These are phyloP conservation scores for Scenedesmus sp. DNA, from an alignment of 163 green algal species.

Conservation along the genomic window DNA sequence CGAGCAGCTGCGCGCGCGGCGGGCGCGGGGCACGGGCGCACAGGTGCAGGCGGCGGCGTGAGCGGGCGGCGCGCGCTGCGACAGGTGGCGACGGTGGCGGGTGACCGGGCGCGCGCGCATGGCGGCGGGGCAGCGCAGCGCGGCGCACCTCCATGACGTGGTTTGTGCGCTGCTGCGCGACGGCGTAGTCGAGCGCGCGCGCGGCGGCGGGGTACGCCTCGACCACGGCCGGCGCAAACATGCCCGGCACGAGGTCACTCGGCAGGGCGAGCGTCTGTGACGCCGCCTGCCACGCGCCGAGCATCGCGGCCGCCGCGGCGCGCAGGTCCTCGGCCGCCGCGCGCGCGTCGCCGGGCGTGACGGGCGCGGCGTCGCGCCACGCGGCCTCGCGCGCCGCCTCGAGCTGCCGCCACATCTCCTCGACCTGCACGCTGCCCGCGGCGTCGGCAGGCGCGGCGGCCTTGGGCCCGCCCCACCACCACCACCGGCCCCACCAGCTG, in stretches of 20 bases:
- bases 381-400: not conserved
- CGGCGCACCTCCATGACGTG: slow-evolving; percentile 64
- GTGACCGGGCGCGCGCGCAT: too few relatives aligned
- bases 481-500: not conserved
- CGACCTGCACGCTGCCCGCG: not conserved
- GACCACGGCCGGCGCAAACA: slow-evolving; percentile 47
- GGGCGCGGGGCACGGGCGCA: not conserved
- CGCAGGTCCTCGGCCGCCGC: slow-evolving; percentile 28
- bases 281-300: slow-evolving; percentile 13
- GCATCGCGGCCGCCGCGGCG: slow-evolving; percentile 3
- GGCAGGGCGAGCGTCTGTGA: slow-evolving; percentile 48
- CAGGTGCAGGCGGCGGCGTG: not conserved
- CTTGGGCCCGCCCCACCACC: not conserved
- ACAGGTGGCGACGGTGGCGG: too few relatives aligned
- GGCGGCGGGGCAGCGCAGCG: too few relatives aligned
- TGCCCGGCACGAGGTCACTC: slow-evolving; percentile 40
- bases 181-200: slow-evolving; percentile 57
- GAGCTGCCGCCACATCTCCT: not conserved
- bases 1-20: slow-evolving; percentile 62
- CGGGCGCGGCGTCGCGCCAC: slow-evolving; percentile 21
- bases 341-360: slow-evolving; percentile 3
- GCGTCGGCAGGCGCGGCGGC: too few relatives aligned
- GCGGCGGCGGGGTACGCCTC: slow-evolving; percentile 61
- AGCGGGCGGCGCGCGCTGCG: too few relatives aligned
- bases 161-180: slow-evolving; percentile 58